Evolutionary conservation across 192 early-diverging fungal genomes (phyloP), one percentile per base, ranked within the genome.

Genomic region (Coemansia javaensis): DNA sequence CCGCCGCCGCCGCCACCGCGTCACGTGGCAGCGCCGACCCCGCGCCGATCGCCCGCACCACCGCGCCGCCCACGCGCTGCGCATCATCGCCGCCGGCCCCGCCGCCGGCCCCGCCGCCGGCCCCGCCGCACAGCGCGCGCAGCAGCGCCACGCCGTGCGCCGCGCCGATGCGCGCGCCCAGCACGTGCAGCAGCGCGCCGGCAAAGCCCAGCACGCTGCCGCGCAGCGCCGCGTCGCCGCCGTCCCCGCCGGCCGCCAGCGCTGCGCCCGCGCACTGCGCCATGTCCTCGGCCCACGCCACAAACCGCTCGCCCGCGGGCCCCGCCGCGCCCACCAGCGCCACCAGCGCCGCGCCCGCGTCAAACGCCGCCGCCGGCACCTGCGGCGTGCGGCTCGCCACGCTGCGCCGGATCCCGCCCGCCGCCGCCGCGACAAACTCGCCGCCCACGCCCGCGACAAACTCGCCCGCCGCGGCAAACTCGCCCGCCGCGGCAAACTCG

Each of bases 361-460:
- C 33, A 34, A 58, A 47, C 30, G 50, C 35, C 7, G 59, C 45
- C 11, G 42, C 32, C 13, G 59, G 66, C 5, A 57, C 66, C 32
- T 63, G 54, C 32, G 49, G 47, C 20, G 55, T 47, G 27, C 45
- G 54, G 55, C 66, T 70, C 3, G 59, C 48, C 5, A 53, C 40
- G n/a, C 36, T 47, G 13, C 23, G 32, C 7, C 20, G 32, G 42
- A 70, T 24, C 14, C 55, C 55, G 27, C 37, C 57, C 42, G 46
- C 58, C 27, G 40, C 30, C 5, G 32, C 46, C 11, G 42, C 28
- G 20, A 63, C n/a, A 22, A 70, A 63, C 32, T 40, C 41, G n/a
- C n/a, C n/a, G n/a, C n/a, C n/a, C n/a, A n/a, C n/a, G n/a, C n/a
- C n/a, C n/a, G n/a, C n/a, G n/a, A n/a, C n/a, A n/a, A n/a, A n/a